A percentile compares a stretch with the other conserved stretches of the same genome.
These are phyloP conservation scores for Schizopora paradoxa DNA, from an alignment of 1,284 basidiomycete species.

Conservation along the genomic window DNA sequence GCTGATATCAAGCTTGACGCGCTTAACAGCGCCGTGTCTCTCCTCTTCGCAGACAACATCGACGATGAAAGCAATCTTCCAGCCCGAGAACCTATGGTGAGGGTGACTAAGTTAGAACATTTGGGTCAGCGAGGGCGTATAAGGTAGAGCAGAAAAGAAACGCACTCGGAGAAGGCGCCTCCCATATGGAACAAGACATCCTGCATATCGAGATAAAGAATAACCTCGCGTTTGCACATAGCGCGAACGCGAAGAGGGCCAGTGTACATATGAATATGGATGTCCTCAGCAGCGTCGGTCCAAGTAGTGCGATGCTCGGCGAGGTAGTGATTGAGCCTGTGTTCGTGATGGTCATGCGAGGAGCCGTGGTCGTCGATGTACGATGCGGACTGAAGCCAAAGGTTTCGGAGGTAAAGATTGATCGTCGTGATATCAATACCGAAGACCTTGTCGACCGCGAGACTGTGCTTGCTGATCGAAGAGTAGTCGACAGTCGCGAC, in stretches of 20 bases:
- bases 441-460: constrained; percentile 22
- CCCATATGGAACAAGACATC: constrained; percentile 26
- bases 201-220: constrained; percentile 28
- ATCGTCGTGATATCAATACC: constrained; percentile 27
- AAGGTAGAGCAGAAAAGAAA: not conserved
- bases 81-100: constrained; percentile 20
- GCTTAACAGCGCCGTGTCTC: constrained; percentile 21
- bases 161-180: constrained; percentile 24
- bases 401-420: constrained; percentile 27
- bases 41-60: constrained; percentile 23
- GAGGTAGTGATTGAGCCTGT: constrained; percentile 21
- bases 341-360: constrained; percentile 16
- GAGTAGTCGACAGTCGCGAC: constrained; percentile 19
- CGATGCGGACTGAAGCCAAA: constrained; percentile 30
- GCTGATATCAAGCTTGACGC: constrained; percentile 24
- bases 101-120: not conserved
- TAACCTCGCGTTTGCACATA: constrained; percentile 30
- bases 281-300: constrained; percentile 16
- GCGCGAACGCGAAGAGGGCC: constrained; percentile 27
- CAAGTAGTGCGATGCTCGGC: constrained; percentile 26
- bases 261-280: constrained; percentile 26
- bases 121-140: not conserved
- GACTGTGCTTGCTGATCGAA: constrained; percentile 9
- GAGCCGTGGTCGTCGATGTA: constrained; percentile 18
- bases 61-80: constrained; percentile 30